Percentiles rank a stretch among this genome's conserved stretches.
These are phyloP conservation scores for Phytopythium helicoides DNA, from an alignment of 352 stramenopile species.

Conservation along the genomic window DNA sequence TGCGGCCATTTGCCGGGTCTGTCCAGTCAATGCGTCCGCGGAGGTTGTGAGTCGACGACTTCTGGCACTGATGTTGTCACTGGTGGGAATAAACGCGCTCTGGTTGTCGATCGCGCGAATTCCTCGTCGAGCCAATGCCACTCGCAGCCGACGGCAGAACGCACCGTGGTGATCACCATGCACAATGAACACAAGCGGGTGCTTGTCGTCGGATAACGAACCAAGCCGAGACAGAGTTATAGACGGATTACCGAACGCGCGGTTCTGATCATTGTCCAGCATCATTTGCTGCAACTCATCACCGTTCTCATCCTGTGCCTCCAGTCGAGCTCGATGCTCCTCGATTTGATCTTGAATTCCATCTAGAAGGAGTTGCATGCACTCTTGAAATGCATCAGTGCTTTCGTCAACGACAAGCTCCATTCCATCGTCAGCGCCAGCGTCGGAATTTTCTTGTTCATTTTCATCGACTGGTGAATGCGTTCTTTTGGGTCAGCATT, in stretches of 20 bases:
- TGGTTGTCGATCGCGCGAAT: conserved; percentile 60
- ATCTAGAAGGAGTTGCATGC: conserved; percentile 67
- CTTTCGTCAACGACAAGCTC: conserved; percentile 45
- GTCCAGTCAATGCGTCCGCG: conserved; percentile 30
- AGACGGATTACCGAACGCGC: background rate
- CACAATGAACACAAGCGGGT: conserved; percentile 66
- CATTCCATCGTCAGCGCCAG: conserved; percentile 4
- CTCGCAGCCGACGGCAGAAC: conserved; percentile 62
- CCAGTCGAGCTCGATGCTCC: conserved; percentile 55
- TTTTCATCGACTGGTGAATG: background rate
- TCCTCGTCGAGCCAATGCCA: conserved; percentile 54
- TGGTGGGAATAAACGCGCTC: conserved; percentile 2
- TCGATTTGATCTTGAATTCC: conserved; percentile 85
- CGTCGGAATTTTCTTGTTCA: conserved; percentile 3
- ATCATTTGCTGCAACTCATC: background rate
- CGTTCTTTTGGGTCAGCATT: conserved; percentile 11
- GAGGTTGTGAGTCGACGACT: conserved; percentile 11
- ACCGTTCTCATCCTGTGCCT: conserved; percentile 27
- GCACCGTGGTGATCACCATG: conserved; percentile 71
- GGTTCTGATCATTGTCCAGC: conserved; percentile 2
- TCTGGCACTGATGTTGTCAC: conserved; percentile 1
- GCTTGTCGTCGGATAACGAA: background rate
- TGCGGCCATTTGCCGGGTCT: conserved; percentile 62
- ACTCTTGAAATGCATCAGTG: conserved; percentile 61
- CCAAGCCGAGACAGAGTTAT: background rate